Conservation (phyloP, 257 asterid genomes). For the Osmanthus fragrans region DNA sequence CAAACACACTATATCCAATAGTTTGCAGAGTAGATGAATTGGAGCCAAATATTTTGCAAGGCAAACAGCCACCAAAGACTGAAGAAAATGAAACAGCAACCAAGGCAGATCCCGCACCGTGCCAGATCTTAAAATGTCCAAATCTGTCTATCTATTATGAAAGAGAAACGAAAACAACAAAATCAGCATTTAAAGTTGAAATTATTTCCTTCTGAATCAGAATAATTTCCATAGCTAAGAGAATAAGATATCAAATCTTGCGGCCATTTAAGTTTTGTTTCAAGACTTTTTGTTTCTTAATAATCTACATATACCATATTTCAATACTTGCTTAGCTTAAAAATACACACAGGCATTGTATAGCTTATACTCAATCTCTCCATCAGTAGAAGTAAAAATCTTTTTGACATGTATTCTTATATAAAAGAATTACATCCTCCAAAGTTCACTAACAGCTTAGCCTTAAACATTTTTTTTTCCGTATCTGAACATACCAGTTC, state of each 20-base stretch:
- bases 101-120: conserved; percentile 70
- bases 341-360: too few species aligned
- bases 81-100: conserved; percentile 92
- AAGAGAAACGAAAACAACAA: not conserved
- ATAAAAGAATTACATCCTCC: not conserved
- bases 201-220: not conserved
- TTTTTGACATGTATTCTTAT: not conserved
- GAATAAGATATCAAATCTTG: not conserved
- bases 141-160: conserved; percentile 78
- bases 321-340: too few species aligned
- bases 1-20: conserved; percentile 73
- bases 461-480: not conserved
- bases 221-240: not conserved
- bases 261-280: not conserved
- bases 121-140: conserved; percentile 87
- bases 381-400: too few species aligned
- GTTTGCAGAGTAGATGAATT: conserved; percentile 54
- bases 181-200: not conserved
- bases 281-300: not conserved
- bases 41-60: conserved; percentile 76
- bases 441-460: not conserved
- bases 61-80: conserved; percentile 91
- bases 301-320: too few species aligned
- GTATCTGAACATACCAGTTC: conserved; percentile 62
- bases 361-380: too few species aligned